These are phyloP conservation scores for Rutstroemia sydowiana DNA, from an alignment of 2,329 filamentous ascomycete species.

Conservation along the genomic window DNA sequence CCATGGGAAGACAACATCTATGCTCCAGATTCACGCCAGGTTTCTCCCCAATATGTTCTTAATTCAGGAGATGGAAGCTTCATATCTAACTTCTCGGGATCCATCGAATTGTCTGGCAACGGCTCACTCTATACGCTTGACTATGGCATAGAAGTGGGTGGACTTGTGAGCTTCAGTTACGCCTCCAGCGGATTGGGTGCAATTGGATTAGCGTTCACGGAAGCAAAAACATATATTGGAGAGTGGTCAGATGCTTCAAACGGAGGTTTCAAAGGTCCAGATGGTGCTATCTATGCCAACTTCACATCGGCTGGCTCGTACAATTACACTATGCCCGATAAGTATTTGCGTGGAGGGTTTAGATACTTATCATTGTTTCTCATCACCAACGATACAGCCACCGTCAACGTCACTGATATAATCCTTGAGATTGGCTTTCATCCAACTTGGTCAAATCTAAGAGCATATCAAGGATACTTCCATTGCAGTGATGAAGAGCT, in stretches of 20 bases:
- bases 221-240: conserved; percentile 42
- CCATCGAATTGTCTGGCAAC: conserved; percentile 30
- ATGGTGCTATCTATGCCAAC: conserved; percentile 41
- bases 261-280: conserved; percentile 38
- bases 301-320: conserved; percentile 31
- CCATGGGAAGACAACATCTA: conserved; percentile 53
- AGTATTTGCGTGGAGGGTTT: conserved; percentile 43
- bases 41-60: conserved; percentile 40
- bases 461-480: conserved; percentile 48
- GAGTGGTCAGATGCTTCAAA: conserved; percentile 43
- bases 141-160: conserved; percentile 53
- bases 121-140: conserved; percentile 48
- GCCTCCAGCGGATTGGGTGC: conserved; percentile 32
- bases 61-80: conserved; percentile 27
- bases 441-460: conserved; percentile 36
- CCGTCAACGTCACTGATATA: conserved; percentile 26
- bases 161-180: conserved; percentile 36
- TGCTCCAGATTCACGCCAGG: conserved; percentile 44
- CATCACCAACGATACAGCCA: conserved; percentile 25
- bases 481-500: conserved; percentile 41
- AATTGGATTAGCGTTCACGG: conserved; percentile 41
- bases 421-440: conserved; percentile 34
- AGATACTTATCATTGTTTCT: conserved; percentile 45
- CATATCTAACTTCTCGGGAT: conserved; percentile 21
- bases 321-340: conserved; percentile 37